Conservation (phyloP, 768 basidiomycete genomes). For the Mycena capillaripes region DNA sequence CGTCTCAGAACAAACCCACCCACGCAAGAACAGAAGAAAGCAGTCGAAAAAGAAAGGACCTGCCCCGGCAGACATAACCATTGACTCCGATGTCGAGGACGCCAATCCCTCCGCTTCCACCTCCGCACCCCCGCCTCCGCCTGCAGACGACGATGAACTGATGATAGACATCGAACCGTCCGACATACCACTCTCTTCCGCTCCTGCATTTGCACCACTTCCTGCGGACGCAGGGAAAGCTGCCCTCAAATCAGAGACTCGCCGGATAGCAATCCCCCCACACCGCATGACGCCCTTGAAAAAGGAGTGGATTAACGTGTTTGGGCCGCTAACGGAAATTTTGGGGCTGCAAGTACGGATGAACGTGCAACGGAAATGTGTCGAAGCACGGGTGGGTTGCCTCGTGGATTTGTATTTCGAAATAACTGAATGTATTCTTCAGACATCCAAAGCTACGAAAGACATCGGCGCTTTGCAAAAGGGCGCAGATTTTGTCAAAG, state of each 20-base stretch:
- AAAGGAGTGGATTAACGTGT: constrained; percentile 96
- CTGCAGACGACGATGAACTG: constrained; percentile 70
- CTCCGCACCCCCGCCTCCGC: constrained; percentile 15
- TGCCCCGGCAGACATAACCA: constrained; percentile 24
- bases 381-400: constrained; percentile 89
- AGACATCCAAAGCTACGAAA: constrained; percentile 97
- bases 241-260: constrained; percentile 83
- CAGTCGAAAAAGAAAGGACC: constrained; percentile 53
- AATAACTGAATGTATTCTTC: background rate
- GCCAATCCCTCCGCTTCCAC: constrained; percentile 32
- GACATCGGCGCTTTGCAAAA: constrained; percentile 95
- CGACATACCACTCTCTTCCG: constrained; percentile 59
- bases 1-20: constrained; percentile 31
- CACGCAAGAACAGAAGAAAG: constrained; percentile 62
- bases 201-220: constrained; percentile 80
- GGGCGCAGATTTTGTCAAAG: constrained; percentile 97
- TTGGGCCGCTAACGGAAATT: constrained; percentile 95
- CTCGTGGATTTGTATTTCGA: background rate
- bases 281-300: constrained; percentile 98
- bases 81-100: constrained; percentile 49
- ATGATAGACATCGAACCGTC: constrained; percentile 69
- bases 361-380: constrained; percentile 91
- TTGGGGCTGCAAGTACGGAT: constrained; percentile 96
- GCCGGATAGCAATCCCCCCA: constrained; percentile 92
- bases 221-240: constrained; percentile 69